Conservation (phyloP, 2,329 filamentous ascomycete genomes). For the Aureobasidium sp. region DNA sequence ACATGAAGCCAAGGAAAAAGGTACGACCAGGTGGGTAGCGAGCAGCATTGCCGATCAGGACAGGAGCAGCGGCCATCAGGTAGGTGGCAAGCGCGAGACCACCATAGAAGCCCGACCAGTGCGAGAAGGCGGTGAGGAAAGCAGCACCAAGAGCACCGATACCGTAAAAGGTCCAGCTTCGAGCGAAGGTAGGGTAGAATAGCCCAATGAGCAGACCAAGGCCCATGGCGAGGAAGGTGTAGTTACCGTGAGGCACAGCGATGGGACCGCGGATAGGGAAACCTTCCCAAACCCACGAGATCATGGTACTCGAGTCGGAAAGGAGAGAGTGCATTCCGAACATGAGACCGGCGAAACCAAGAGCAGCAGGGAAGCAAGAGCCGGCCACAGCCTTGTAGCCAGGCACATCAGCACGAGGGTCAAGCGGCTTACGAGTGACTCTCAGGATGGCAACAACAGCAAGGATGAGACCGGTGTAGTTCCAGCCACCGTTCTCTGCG, state of each 20-base stretch:
- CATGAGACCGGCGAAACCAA: slow-evolving; percentile 75
- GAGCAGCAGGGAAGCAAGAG: slow-evolving; percentile 62
- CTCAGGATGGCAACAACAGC: slow-evolving; percentile 62
- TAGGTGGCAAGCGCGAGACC: slow-evolving; percentile 70
- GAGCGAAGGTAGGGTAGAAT: slow-evolving; percentile 61
- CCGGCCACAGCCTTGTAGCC: slow-evolving; percentile 33
- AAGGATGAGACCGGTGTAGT: slow-evolving; percentile 70
- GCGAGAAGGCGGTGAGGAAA: slow-evolving; percentile 64
- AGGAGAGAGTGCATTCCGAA: slow-evolving; percentile 89
- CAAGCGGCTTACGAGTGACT: slow-evolving; percentile 16
- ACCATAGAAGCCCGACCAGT: slow-evolving; percentile 89
- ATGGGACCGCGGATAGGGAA: slow-evolving; percentile 85
- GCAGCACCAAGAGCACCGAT: slow-evolving; percentile 73
- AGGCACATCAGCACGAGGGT: slow-evolving; percentile 5
- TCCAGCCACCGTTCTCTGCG: slow-evolving; percentile 83
- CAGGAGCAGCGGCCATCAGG: slow-evolving; percentile 69
- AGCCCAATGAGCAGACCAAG: slow-evolving; percentile 70
- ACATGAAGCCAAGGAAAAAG: slow-evolving; percentile 80
- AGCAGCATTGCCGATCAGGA: slow-evolving; percentile 68
- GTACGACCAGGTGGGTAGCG: slow-evolving; percentile 69
- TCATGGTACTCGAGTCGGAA: slow-evolving; percentile 98
- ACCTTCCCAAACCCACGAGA: slow-evolving; percentile 95
- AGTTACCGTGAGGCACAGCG: slow-evolving; percentile 80
- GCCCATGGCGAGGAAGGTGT: slow-evolving; percentile 83
- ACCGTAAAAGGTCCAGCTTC: slow-evolving; percentile 73